Conservation (phyloP, 257 asterid species). For the Hygrophila difformis region DNA sequence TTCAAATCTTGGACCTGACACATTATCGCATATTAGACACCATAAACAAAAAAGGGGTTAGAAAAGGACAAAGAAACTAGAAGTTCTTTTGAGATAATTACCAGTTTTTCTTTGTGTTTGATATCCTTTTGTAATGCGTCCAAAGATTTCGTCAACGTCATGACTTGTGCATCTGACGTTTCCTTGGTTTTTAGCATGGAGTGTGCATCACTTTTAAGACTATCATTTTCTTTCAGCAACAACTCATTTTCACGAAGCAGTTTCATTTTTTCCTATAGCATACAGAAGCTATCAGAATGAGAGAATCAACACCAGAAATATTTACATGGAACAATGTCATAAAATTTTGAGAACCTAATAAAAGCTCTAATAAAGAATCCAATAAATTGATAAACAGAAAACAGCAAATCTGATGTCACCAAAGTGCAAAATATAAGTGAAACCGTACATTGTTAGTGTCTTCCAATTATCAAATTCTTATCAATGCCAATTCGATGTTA, state of each 20-base stretch:
- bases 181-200: slow-evolving; percentile 67
- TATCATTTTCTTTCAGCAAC: slow-evolving; percentile 10
- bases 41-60: background rate
- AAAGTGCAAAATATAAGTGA: too few species aligned
- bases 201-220: slow-evolving; percentile 46
- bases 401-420: too few species aligned
- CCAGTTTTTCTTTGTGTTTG: slow-evolving; percentile 76
- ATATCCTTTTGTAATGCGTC: slow-evolving; percentile 83
- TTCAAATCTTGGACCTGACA: slow-evolving; percentile 75
- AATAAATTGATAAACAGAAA: too few species aligned
- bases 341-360: too few species aligned
- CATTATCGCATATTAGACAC: background rate
- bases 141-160: slow-evolving; percentile 58
- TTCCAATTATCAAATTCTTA: too few species aligned
- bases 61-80: slow-evolving; percentile 6
- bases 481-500: too few species aligned
- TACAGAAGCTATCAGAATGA: slow-evolving; percentile 12
- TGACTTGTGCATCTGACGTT: slow-evolving; percentile 55
- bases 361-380: background rate
- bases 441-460: too few species aligned
- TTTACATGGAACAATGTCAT: background rate
- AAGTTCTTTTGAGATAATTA: slow-evolving; percentile 19
- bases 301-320: background rate
- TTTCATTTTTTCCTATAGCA: slow-evolving; percentile 75
- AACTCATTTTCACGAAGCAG: slow-evolving; percentile 61